These are phyloP conservation scores for Stenocarpella maydis DNA, from an alignment of 2,329 filamentous ascomycete genomes.

Conservation along the genomic window DNA sequence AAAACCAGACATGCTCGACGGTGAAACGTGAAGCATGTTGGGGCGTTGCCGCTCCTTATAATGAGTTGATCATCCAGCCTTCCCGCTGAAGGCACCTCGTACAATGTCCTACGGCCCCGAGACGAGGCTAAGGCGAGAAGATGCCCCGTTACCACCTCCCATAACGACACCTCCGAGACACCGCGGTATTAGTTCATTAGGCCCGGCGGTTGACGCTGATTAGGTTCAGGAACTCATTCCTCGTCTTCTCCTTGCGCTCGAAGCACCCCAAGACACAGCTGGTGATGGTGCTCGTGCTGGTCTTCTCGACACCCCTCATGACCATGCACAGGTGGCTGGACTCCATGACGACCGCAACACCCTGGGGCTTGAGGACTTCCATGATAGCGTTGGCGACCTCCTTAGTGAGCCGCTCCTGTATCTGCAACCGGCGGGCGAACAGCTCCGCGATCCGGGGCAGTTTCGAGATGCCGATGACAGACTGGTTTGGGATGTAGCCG, in stretches of 20 bases:
- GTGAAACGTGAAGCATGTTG: constrained; percentile 13
- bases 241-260: constrained; percentile 88
- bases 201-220: constrained; percentile 64
- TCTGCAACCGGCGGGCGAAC: constrained; percentile 92
- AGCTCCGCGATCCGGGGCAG: constrained; percentile 95
- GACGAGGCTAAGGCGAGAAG: neutral
- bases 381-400: constrained; percentile 94
- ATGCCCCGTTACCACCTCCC: neutral
- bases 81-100: neutral
- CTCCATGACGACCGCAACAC: constrained; percentile 97
- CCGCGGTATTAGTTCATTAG: neutral
- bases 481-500: constrained; percentile 91
- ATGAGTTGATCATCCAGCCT: constrained; percentile 36
- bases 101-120: neutral
- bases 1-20: constrained; percentile 29
- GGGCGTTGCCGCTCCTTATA: constrained; percentile 33
- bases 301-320: constrained; percentile 98
- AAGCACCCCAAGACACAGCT: constrained; percentile 98
- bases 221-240: constrained; percentile 93
- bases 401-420: constrained; percentile 95
- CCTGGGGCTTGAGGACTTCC: constrained; percentile 91
- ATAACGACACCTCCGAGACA: neutral
- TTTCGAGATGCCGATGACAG: constrained; percentile 95
- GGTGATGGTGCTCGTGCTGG: constrained; percentile 84
- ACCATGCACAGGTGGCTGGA: constrained; percentile 98